Conservation (phyloP, 768 basidiomycete species). For the Lactarius hengduanensis region DNA sequence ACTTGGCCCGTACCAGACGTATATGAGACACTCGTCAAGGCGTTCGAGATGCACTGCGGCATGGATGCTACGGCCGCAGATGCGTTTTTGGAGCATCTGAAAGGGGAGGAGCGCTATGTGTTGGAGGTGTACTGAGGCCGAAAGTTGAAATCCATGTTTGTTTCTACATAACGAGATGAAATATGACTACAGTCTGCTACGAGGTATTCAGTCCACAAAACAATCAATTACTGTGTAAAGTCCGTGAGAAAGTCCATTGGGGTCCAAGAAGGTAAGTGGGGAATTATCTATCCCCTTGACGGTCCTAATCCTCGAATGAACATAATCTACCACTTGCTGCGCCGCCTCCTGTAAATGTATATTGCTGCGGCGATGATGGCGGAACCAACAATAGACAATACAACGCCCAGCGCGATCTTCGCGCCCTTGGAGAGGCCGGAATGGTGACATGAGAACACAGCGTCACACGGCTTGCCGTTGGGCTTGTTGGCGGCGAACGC, state of each 20-base stretch:
- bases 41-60: constrained; percentile 70
- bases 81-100: constrained; percentile 80
- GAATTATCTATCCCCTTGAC: background rate
- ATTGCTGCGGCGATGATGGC: constrained; percentile 47
- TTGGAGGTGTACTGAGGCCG: constrained; percentile 63
- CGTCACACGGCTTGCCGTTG: constrained; percentile 74
- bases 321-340: constrained; percentile 7
- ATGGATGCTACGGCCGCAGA: constrained; percentile 65
- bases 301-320: constrained; percentile 5
- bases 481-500: constrained; percentile 62
- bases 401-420: constrained; percentile 68
- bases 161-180: background rate
- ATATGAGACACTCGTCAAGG: constrained; percentile 85
- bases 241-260: background rate
- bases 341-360: constrained; percentile 24
- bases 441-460: constrained; percentile 49
- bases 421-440: constrained; percentile 56
- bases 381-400: constrained; percentile 61
- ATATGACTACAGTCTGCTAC: background rate
- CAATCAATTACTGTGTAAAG: background rate
- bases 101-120: constrained; percentile 97
- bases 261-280: background rate
- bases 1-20: constrained; percentile 99
- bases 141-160: background rate
- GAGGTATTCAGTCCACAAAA: background rate